Evolutionary conservation across 148 eudicot genomes (phyloP), one percentile per base, ranked within the genome.

Genomic region (Chenopodium berlandieri): DNA sequence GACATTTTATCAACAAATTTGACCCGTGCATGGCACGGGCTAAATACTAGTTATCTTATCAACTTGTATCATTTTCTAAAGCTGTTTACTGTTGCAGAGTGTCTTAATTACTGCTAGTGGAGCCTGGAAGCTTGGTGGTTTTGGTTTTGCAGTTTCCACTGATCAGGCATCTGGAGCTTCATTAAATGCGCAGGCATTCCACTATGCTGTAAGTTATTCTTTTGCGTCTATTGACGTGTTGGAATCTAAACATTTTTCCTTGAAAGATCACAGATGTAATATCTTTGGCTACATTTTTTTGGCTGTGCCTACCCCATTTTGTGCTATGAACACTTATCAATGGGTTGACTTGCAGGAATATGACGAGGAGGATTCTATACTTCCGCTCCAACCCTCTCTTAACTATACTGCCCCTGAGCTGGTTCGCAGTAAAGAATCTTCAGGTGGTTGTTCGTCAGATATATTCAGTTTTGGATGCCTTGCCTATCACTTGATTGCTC

Each of bases 121-220:
- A 83, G 94, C 99, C 70, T 96, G 99, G 99, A 96, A 96, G 89
- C 94, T 96, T 67, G 94, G 99, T 78, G 97, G 99, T 69, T 96
- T 96, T 90, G 97, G 99, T 86, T 94, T 96, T 90, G 85, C 99
- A 25, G 83, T 96, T 81, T 84, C 98, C 37, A 56, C 87, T 65
- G 97, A 96, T 83, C 97, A 91, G 85, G 84, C 91, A 67, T 69
- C 94, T 66, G 85, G 83, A 68, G 95, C 89, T 89, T 78, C 85
- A 62, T 76, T 91, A 48, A 82, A 82, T 80, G 73, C 78, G 71
- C 99, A 90, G 82, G 78, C 86, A 77, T 96, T 94, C 83, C 99
- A 96, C 83, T 96, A 92, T 88, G 82, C 97, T 85, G 99, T 96
- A 88, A 90, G 98, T 91, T 63, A 82, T 74, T 46, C 27, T 3